Conservation (phyloP, 129 eudicot genomes). For the Rutidosis leptorrhynchoides region DNA sequence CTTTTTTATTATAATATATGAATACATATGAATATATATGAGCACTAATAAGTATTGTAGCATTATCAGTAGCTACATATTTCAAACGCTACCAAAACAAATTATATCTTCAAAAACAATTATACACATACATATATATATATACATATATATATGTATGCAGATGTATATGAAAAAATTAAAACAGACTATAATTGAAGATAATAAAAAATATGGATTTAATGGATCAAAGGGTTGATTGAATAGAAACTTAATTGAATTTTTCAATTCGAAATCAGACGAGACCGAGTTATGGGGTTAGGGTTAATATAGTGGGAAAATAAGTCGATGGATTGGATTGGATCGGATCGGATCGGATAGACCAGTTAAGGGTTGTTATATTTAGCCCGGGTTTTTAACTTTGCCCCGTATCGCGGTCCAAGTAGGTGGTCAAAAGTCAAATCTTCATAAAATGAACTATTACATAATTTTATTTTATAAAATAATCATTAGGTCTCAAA, state of each 20-base stretch:
- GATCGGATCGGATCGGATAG: no score
- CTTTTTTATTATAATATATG: constrained; percentile 39
- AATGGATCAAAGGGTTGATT: constrained; percentile 1
- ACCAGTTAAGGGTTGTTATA: constrained; percentile 55
- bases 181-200: constrained; percentile 18
- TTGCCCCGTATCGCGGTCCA: constrained; percentile 37
- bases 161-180: background rate
- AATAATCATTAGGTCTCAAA: no score
- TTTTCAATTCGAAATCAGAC: constrained; percentile 24
- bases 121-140: background rate
- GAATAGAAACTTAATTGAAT: constrained; percentile 46
- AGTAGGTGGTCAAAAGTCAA: constrained; percentile 13
- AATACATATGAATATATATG: no score
- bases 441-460: no score
- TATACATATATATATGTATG: no score
- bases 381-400: constrained; percentile 33
- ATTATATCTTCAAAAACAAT: constrained; percentile 23
- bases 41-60: no score
- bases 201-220: background rate
- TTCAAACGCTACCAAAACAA: background rate
- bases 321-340: constrained; percentile 63
- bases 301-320: constrained; percentile 34
- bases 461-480: no score
- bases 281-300: constrained; percentile 55
- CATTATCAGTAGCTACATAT: constrained; percentile 1